A percentile compares a stretch with the other conserved stretches of the same genome.
Conservation (phyloP, 2,329 filamentous ascomycete genomes). For the Phyllachora maydis region DNA sequence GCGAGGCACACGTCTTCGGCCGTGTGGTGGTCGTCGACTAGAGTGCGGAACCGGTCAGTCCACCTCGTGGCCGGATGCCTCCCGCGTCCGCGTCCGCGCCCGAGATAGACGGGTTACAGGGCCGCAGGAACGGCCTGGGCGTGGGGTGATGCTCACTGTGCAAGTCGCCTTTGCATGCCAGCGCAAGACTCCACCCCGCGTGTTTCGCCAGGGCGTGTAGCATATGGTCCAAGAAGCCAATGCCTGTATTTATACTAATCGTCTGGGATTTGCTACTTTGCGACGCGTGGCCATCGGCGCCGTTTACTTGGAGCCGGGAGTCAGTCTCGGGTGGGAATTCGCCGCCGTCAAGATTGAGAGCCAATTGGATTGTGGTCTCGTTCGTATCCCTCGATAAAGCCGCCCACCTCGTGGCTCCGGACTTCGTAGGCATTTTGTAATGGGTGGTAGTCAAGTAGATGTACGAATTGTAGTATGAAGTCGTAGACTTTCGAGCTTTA, state of each 20-base stretch:
- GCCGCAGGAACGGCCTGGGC: not conserved
- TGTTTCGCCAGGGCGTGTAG: conserved; percentile 92
- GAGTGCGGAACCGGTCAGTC: not conserved
- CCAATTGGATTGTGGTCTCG: conserved; percentile 91
- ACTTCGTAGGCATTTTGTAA: conserved; percentile 10
- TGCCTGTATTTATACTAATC: conserved; percentile 78
- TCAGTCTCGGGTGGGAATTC: conserved; percentile 46
- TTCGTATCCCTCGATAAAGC: conserved; percentile 80
- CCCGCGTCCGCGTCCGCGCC: too few species aligned
- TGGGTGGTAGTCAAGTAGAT: too few species aligned
- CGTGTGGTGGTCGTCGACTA: conserved; percentile 97
- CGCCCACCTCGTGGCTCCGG: conserved; percentile 60
- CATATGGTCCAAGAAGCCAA: conserved; percentile 98
- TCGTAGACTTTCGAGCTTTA: not conserved
- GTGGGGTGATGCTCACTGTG: conserved; percentile 42
- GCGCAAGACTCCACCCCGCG: conserved; percentile 73
- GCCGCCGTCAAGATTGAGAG: conserved; percentile 85
- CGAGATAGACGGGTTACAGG: conserved; percentile 1
- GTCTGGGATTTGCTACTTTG: conserved; percentile 70
- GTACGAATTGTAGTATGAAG: too few species aligned
- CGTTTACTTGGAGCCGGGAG: conserved; percentile 25
- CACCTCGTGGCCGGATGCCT: not conserved
- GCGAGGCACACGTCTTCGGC: conserved; percentile 90
- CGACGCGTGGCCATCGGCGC: conserved; percentile 49
- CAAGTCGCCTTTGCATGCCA: conserved; percentile 73